These are phyloP conservation scores for Cubamyces sp. DNA, from an alignment of 768 basidiomycete species.

Conservation along the genomic window DNA sequence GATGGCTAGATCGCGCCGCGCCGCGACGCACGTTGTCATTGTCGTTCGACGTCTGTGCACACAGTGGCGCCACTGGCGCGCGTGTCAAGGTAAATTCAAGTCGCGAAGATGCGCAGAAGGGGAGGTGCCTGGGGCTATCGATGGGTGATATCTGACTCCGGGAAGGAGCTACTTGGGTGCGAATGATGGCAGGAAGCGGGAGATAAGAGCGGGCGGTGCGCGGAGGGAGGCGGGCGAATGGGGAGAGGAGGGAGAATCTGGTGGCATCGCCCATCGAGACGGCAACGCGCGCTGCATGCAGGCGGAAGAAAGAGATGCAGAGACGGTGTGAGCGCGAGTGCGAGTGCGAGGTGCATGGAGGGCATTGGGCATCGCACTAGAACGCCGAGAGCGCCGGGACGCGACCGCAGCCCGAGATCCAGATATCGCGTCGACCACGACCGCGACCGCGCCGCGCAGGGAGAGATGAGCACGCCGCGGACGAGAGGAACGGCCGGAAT, in stretches of 20 bases:
- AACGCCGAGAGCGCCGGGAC: background rate
- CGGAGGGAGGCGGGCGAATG: background rate
- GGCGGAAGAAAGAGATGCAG: background rate
- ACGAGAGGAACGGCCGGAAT: background rate
- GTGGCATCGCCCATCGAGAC: background rate
- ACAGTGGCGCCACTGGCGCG: background rate
- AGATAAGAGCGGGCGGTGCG: slow-evolving; percentile 4
- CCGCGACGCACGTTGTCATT: background rate
- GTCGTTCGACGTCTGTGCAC: background rate
- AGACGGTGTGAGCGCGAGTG: background rate
- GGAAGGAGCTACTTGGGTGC: background rate
- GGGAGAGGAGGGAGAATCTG: background rate
- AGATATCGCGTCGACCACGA: background rate
- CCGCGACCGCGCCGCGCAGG: background rate
- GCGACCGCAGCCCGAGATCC: background rate
- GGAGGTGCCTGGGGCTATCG: slow-evolving; percentile 13
- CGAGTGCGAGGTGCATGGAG: too few species aligned
- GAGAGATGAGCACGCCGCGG: background rate
- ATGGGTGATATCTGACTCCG: background rate
- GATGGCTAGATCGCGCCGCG: too few species aligned
- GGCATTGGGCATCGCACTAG: too few species aligned
- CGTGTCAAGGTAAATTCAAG: background rate
- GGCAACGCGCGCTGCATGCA: background rate
- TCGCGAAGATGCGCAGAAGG: background rate
- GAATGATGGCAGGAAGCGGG: background rate